These are phyloP conservation scores for Cucurbita moschata DNA, from an alignment of 306 rosid genomes.

Conservation along the genomic window DNA sequence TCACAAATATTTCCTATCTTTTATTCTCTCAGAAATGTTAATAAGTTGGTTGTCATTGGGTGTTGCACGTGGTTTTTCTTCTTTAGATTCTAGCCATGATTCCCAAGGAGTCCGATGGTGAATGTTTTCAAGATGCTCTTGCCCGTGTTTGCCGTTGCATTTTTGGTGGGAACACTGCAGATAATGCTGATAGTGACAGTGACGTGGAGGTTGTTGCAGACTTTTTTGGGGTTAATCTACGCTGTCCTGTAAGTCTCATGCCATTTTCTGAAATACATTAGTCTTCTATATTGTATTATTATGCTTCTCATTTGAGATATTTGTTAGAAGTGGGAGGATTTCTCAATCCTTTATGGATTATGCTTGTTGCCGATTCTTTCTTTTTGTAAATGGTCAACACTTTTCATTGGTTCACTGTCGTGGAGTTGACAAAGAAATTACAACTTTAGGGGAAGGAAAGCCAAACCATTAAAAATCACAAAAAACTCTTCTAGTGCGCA, in stretches of 20 bases:
- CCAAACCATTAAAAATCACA: neutral
- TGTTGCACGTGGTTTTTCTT: conserved; percentile 8
- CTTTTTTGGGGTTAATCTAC: conserved; percentile 64
- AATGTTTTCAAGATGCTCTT: conserved; percentile 74
- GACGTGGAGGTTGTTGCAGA: conserved; percentile 96
- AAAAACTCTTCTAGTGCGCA: neutral
- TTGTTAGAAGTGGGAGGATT: neutral
- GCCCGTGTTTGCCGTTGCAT: conserved; percentile 73
- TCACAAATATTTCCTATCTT: neutral
- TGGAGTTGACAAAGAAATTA: neutral
- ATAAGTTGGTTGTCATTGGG: neutral
- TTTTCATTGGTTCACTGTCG: neutral
- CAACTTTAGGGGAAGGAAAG: neutral
- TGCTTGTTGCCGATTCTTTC: neutral
- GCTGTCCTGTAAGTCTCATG: conserved; percentile 73
- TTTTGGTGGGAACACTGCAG: conserved; percentile 68
- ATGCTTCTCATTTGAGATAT: neutral
- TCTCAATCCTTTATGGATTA: neutral
- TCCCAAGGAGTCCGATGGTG: conserved; percentile 85
- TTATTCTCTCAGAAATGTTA: neutral
- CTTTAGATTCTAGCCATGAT: conserved; percentile 51
- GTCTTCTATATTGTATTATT: neutral
- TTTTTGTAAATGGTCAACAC: neutral
- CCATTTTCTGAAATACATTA: neutral
- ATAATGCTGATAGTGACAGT: conserved; percentile 82